Conservation (phyloP, 225 moss, liverwort and hornwort species). For the Polytrichum formosum region DNA sequence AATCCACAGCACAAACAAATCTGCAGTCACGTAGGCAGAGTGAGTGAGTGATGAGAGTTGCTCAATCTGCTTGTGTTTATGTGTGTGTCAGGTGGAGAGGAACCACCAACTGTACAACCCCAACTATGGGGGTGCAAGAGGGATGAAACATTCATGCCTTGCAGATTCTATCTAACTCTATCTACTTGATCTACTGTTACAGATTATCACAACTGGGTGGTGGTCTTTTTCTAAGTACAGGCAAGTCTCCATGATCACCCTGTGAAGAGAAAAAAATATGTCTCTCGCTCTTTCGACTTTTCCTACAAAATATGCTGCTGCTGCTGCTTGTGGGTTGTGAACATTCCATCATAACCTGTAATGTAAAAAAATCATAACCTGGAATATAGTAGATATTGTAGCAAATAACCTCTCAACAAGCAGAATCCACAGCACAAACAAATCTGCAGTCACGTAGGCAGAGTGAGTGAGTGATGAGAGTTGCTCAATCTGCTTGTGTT, state of each 20-base stretch:
- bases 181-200: slow-evolving; percentile 3
- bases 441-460: too few species aligned
- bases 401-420: too few species aligned
- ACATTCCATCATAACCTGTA: too few species aligned
- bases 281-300: not conserved
- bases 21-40: too few species aligned
- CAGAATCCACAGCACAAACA: too few species aligned
- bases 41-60: not conserved
- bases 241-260: not conserved
- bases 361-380: too few species aligned
- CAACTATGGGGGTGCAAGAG: slow-evolving; percentile 23
- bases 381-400: too few species aligned
- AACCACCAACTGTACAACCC: slow-evolving; percentile 37
- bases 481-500: slow-evolving; percentile 20
- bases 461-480: too few species aligned
- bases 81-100: slow-evolving; percentile 22
- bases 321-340: too few species aligned
- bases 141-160: slow-evolving; percentile 20
- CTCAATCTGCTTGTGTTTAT: slow-evolving; percentile 20
- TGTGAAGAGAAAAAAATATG: not conserved
- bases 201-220: not conserved
- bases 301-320: too few species aligned
- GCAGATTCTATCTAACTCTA: slow-evolving; percentile 3
- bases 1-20: too few species aligned
- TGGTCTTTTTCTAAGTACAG: not conserved